Evolutionary conservation across 176 grass and related monocot species (phyloP).

Genomic region (Triticum turgidum): DNA sequence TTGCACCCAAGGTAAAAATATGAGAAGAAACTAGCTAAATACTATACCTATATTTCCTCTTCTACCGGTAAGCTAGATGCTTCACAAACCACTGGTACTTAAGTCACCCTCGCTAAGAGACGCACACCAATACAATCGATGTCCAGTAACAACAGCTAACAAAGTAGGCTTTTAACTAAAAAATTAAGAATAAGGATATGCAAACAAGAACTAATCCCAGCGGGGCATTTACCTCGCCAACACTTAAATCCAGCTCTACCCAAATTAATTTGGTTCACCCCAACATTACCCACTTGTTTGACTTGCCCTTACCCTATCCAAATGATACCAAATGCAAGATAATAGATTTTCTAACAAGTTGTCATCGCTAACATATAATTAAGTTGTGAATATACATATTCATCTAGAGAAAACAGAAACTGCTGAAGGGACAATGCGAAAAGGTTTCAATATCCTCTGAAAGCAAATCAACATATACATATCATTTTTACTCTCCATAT

Average conservation of each 20-base stretch:
- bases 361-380: constrained; percentile 5
- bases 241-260: no score
- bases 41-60: background rate
- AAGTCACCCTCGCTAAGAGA: background rate
- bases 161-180: background rate
- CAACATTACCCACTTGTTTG: background rate
- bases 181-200: background rate
- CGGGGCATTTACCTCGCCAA: no score
- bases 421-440: background rate
- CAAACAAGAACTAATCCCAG: background rate
- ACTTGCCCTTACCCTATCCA: background rate
- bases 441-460: background rate
- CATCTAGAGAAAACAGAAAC: constrained; percentile 18
- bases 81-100: background rate
- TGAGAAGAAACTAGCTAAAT: background rate
- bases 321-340: background rate
- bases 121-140: background rate
- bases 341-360: constrained; percentile 6
- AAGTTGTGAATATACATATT: background rate
- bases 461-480: background rate
- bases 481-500: background rate
- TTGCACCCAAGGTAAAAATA: background rate
- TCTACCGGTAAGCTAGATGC: background rate
- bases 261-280: background rate
- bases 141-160: background rate